Conservation (phyloP, 768 basidiomycete genomes). For the Nevesoporus exiguus region DNA sequence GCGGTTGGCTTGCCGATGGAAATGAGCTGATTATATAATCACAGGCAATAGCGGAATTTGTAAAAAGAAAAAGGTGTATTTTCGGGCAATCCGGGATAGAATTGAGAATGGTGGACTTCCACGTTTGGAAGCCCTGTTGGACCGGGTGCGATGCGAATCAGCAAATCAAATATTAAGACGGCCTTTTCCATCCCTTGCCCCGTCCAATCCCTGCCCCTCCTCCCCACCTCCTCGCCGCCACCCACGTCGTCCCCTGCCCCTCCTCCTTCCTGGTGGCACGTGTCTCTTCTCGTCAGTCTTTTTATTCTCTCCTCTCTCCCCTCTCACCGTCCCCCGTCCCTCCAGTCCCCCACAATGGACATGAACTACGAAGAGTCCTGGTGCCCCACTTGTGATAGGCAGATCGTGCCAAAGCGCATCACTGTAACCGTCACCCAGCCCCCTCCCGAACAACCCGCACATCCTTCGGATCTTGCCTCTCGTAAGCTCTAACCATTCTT, state of each 20-base stretch:
- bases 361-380: constrained; percentile 63
- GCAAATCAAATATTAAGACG: constrained; percentile 39
- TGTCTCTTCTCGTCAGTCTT: constrained; percentile 9
- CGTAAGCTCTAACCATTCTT: constrained; percentile 30
- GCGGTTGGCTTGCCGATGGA: constrained; percentile 31
- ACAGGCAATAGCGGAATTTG: constrained; percentile 33
- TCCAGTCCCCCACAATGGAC: constrained; percentile 25
- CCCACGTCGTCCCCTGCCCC: constrained; percentile 11
- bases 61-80: constrained; percentile 22
- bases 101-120: constrained; percentile 12
- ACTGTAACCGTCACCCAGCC: constrained; percentile 43
- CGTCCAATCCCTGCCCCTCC: constrained; percentile 24
- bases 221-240: constrained; percentile 23
- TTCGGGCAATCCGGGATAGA: constrained; percentile 29
- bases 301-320: neutral
- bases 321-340: constrained; percentile 4
- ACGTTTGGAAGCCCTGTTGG: constrained; percentile 17
- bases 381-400: constrained; percentile 78
- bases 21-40: constrained; percentile 25
- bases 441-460: constrained; percentile 17
- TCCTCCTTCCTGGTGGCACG: neutral
- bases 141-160: constrained; percentile 34
- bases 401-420: constrained; percentile 76
- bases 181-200: constrained; percentile 23
- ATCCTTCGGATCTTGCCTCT: constrained; percentile 38